These are phyloP conservation scores for Globisporangium radiosum DNA, from an alignment of 352 stramenopile species.

Conservation along the genomic window DNA sequence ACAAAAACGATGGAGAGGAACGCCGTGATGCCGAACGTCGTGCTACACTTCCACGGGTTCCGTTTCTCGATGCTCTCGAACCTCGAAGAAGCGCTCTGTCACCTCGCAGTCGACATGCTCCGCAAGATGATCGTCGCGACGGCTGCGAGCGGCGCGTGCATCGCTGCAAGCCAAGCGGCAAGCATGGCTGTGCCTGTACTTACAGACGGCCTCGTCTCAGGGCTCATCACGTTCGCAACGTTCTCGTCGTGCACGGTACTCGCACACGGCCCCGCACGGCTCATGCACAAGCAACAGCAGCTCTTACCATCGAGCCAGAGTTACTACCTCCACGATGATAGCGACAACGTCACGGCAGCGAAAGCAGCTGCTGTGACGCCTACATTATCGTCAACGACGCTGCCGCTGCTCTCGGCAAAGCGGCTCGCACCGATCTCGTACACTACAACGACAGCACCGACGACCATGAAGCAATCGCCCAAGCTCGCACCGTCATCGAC, in stretches of 20 bases:
- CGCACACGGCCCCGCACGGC: constrained; percentile 17
- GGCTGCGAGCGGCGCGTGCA: constrained; percentile 10
- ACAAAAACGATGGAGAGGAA: constrained; percentile 11
- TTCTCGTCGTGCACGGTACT: constrained; percentile 37
- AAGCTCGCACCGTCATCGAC: background rate
- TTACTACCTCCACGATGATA: too few species aligned
- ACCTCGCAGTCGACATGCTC: constrained; percentile 18
- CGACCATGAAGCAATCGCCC: background rate
- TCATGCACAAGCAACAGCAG: constrained; percentile 8
- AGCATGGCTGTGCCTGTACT: constrained; percentile 24
- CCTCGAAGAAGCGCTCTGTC: constrained; percentile 16
- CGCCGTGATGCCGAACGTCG: constrained; percentile 34
- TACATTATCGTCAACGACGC: constrained; percentile 11
- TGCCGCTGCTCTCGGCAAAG: constrained; percentile 20
- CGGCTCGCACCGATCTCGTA: constrained; percentile 14
- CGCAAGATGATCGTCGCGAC: constrained; percentile 15
- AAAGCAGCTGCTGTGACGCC: constrained; percentile 2
- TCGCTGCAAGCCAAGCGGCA: constrained; percentile 7
- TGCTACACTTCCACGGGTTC: constrained; percentile 61
- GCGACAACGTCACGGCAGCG: background rate
- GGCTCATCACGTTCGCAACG: constrained; percentile 45
- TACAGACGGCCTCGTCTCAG: constrained; percentile 22
- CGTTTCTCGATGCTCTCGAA: constrained; percentile 21
- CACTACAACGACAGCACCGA: background rate
- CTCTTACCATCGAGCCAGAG: background rate